A percentile compares a stretch with the other conserved stretches of the same genome.
Conservation (phyloP, 371 early-diverging fungal genomes). For the Nematocida parisii region DNA sequence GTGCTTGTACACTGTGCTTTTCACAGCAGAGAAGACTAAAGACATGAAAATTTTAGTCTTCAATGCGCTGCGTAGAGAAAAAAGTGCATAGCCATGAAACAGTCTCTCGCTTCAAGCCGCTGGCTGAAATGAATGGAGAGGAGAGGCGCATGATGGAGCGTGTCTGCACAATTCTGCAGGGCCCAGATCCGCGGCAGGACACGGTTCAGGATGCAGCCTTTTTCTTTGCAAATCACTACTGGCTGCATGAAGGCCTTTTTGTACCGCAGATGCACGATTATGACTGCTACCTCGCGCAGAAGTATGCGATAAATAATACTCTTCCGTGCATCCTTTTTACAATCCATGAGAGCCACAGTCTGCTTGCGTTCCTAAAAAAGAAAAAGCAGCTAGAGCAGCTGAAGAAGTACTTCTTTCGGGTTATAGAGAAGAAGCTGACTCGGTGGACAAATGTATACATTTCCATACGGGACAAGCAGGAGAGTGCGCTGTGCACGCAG, state of each 20-base stretch:
- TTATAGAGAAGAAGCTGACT: constrained; percentile 15
- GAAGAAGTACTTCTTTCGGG: neutral
- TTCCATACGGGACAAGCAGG: neutral
- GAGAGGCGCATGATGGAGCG: neutral
- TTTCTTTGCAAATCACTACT: constrained; percentile 4
- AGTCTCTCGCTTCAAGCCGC: neutral
- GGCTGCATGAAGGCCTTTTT: constrained; percentile 5
- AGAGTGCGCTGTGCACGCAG: neutral
- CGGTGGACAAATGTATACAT: constrained; percentile 25
- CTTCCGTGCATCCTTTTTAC: constrained; percentile 11
- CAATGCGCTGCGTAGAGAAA: neutral
- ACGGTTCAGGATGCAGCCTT: constrained; percentile 2
- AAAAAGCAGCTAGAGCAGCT: neutral
- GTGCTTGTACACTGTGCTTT: too few species aligned
- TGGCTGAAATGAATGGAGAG: neutral
- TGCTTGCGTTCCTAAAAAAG: constrained; percentile 3
- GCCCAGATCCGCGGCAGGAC: neutral
- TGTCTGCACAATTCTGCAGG: neutral
- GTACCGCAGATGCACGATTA: constrained; percentile 21
- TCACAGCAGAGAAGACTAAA: too few species aligned
- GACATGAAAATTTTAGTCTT: too few species aligned
- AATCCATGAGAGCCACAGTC: constrained; percentile 8
- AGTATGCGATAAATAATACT: constrained; percentile 22
- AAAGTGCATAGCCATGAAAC: neutral
- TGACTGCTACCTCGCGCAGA: constrained; percentile 23